phyloP scores from a whole-genome alignment of 2,329 filamentous ascomycete species.

The Cladophialophora carrionii region DNA sequence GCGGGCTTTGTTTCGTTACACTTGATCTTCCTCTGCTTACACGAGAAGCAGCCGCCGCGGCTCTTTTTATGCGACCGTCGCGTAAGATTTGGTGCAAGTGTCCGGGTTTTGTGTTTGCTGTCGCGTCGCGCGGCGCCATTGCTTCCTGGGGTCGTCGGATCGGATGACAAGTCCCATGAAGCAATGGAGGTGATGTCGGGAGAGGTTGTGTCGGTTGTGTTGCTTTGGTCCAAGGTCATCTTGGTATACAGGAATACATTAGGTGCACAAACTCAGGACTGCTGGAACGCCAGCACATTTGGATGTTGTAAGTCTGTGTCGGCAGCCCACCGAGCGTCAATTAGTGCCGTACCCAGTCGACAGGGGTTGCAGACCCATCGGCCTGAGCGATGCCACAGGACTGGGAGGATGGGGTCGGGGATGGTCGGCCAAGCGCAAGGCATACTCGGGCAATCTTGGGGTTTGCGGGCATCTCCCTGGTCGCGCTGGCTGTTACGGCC shows the following conservation, averaged over 20 bases:
- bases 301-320: constrained; percentile 9
- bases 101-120: constrained; percentile 30
- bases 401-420: constrained; percentile 26
- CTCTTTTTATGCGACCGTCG: constrained; percentile 47
- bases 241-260: constrained; percentile 11
- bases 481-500: not conserved
- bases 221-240: constrained; percentile 25
- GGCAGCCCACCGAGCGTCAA: constrained; percentile 9
- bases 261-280: constrained; percentile 7
- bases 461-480: not conserved
- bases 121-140: constrained; percentile 10
- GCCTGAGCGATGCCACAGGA: constrained; percentile 19
- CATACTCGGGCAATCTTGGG: constrained; percentile 22
- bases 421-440: constrained; percentile 32
- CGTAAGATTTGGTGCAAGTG: constrained; percentile 39
- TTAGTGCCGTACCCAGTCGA: constrained; percentile 5
- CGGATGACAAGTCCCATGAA: constrained; percentile 27
- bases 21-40: constrained; percentile 54
- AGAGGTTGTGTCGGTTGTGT: constrained; percentile 15
- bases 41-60: constrained; percentile 47
- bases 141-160: constrained; percentile 11
- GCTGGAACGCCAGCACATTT: constrained; percentile 12
- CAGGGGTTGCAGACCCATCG: constrained; percentile 12
- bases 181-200: constrained; percentile 23
- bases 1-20: constrained; percentile 47